Percentiles rank a stretch among this genome's conserved stretches.
phyloP scores from a whole-genome alignment of 768 basidiomycete species.

The Lenzites betulinus region DNA sequence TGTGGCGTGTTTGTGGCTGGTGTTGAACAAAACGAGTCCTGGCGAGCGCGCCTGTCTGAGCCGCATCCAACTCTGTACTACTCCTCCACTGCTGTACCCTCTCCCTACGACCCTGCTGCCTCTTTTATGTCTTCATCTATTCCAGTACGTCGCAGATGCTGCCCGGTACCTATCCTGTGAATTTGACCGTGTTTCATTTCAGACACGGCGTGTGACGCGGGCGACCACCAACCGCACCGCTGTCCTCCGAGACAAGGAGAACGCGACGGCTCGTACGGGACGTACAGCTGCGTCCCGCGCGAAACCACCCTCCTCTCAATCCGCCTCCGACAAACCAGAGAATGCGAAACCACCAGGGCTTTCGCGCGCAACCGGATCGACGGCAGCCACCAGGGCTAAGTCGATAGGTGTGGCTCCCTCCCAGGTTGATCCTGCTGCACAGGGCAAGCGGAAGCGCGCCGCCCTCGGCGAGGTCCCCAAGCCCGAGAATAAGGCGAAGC shows the following conservation, averaged over 20 bases:
- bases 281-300: constrained; percentile 60
- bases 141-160: constrained; percentile 39
- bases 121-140: constrained; percentile 45
- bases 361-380: constrained; percentile 45
- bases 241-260: constrained; percentile 66
- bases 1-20: constrained; percentile 31
- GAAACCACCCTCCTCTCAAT: constrained; percentile 52
- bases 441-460: constrained; percentile 74
- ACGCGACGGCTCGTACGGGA: constrained; percentile 64
- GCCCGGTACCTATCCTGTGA: not conserved
- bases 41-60: constrained; percentile 5
- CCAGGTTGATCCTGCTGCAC: constrained; percentile 48
- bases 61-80: constrained; percentile 19
- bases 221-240: constrained; percentile 50
- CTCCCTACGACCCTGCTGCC: constrained; percentile 12
- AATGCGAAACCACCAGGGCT: constrained; percentile 36
- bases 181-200: not conserved
- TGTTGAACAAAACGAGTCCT: constrained; percentile 35
- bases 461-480: constrained; percentile 72
- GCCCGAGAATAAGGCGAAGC: constrained; percentile 44
- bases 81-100: constrained; percentile 21
- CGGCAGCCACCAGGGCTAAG: constrained; percentile 58
- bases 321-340: constrained; percentile 35
- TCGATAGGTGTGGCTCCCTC: constrained; percentile 43
- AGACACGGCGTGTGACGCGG: constrained; percentile 67